phyloP scores from a whole-genome alignment of 805 yeast species.

The Suhomyces sp. region DNA sequence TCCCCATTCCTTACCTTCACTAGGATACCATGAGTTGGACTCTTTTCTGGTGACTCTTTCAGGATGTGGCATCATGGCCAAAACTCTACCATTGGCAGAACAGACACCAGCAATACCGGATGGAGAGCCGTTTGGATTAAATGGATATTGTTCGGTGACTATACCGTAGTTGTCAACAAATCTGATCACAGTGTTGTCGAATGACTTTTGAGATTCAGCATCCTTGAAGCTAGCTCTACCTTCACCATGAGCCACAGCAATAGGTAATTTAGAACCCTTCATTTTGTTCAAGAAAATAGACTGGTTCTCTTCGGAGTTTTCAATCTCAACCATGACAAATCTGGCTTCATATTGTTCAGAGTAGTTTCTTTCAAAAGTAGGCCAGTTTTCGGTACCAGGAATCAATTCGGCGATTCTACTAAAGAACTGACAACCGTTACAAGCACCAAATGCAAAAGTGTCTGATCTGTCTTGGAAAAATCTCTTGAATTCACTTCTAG shows the following conservation, averaged over 20 bases:
- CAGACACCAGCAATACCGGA: slow-evolving; percentile 90
- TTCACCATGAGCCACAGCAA: slow-evolving; percentile 98
- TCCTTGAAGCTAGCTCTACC: slow-evolving; percentile 78
- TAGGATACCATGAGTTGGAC: slow-evolving; percentile 88
- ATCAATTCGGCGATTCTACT: slow-evolving; percentile 80
- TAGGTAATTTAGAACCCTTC: slow-evolving; percentile 92
- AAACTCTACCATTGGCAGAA: slow-evolving; percentile 88
- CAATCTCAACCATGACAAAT: slow-evolving; percentile 81
- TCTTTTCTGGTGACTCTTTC: slow-evolving; percentile 89
- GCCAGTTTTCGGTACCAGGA: slow-evolving; percentile 96
- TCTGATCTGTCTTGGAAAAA: slow-evolving; percentile 86
- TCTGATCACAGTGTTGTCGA: slow-evolving; percentile 61
- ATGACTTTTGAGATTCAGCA: slow-evolving; percentile 41
- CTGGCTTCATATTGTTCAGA: slow-evolving; percentile 98
- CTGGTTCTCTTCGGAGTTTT: slow-evolving; percentile 46
- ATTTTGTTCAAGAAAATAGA: slow-evolving; percentile 79
- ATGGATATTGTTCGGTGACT: slow-evolving; percentile 80
- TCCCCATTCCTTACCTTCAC: slow-evolving; percentile 61
- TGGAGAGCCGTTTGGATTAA: slow-evolving; percentile 95
- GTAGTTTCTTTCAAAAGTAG: slow-evolving; percentile 83
- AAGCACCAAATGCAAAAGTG: slow-evolving; percentile 96
- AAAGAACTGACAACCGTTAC: slow-evolving; percentile 97
- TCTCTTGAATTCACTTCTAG: slow-evolving; percentile 69
- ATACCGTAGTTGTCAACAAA: slow-evolving; percentile 91
- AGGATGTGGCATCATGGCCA: slow-evolving; percentile 99